A percentile compares a stretch with the other conserved stretches of the same genome.
phyloP scores from a whole-genome alignment of 1,139 yeast species.

The Zygoascus hellenicus region DNA sequence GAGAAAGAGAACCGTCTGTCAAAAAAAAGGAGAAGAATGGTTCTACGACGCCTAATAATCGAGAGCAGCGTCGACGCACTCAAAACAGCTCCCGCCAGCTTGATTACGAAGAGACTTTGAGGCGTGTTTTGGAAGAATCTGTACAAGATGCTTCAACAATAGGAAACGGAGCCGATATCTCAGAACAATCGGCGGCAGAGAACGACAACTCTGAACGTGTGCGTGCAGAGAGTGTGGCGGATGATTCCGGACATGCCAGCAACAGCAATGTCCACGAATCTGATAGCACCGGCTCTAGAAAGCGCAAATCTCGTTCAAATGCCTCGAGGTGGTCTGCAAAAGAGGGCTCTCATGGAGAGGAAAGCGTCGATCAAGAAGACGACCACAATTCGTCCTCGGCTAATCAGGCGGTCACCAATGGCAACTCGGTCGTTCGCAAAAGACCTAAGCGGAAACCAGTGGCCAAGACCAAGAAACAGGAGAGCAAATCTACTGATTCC shows the following conservation, averaged over 20 bases:
- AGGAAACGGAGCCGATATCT: constrained; percentile 19
- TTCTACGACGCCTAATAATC: not conserved
- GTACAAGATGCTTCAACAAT: constrained; percentile 41
- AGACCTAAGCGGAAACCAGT: constrained; percentile 10
- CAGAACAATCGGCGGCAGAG: constrained; percentile 16
- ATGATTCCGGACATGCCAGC: too few species aligned
- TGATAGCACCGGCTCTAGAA: not conserved
- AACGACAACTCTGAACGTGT: constrained; percentile 6
- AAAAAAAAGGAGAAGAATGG: not conserved
- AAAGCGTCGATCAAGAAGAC: not conserved
- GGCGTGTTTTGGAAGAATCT: constrained; percentile 65
- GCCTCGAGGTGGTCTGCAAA: not conserved
- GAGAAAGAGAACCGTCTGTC: not conserved
- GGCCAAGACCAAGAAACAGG: constrained; percentile 18
- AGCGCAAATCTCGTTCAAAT: constrained; percentile 1
- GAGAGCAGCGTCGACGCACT: constrained; percentile 26
- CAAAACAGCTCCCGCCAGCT: constrained; percentile 43
- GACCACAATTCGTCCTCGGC: constrained; percentile 3
- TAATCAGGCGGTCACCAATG: not conserved
- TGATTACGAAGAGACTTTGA: constrained; percentile 60
- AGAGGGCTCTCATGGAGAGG: not conserved
- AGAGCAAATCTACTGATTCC: constrained; percentile 39
- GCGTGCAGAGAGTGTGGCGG: not conserved
- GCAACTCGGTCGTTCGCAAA: not conserved
- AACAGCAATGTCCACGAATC: too few species aligned